Conservation (phyloP, 768 basidiomycete species). For the Suillus bovinus region DNA sequence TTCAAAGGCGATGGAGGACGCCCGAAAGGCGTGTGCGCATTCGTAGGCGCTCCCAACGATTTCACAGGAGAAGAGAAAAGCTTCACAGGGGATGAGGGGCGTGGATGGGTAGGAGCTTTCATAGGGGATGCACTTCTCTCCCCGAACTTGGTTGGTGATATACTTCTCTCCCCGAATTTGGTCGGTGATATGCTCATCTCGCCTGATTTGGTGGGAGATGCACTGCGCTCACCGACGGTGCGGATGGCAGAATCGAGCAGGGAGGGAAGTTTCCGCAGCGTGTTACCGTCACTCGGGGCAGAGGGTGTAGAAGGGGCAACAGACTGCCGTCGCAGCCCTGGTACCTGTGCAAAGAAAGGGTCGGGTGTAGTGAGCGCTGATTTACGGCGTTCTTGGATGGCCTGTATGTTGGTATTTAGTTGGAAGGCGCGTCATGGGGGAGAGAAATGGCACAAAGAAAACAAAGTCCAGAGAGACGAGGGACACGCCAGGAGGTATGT, state of each 20-base stretch:
- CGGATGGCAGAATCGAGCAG: slow-evolving; percentile 7
- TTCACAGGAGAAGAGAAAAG: slow-evolving; percentile 4
- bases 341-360: slow-evolving; percentile 53
- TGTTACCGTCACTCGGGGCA: not conserved
- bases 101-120: slow-evolving; percentile 1
- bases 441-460: not conserved
- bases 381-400: slow-evolving; percentile 61
- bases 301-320: slow-evolving; percentile 12
- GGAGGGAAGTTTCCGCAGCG: slow-evolving; percentile 7
- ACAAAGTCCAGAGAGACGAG: not conserved
- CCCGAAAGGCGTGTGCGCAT: not conserved
- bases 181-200: not conserved
- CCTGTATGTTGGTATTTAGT: slow-evolving; percentile 31
- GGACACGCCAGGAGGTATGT: not conserved
- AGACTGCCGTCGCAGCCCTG: slow-evolving; percentile 44
- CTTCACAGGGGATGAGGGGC: slow-evolving; percentile 10
- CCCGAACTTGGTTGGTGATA: not conserved
- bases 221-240: not conserved
- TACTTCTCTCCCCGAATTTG: not conserved
- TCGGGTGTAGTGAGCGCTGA: slow-evolving; percentile 54
- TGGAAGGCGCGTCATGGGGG: not conserved
- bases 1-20: slow-evolving; percentile 3
- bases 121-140: slow-evolving; percentile 10
- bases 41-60: not conserved
- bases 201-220: not conserved